phyloP scores from a whole-genome alignment of 2,329 filamentous ascomycete species.

The Basipetospora chlamydospora region DNA sequence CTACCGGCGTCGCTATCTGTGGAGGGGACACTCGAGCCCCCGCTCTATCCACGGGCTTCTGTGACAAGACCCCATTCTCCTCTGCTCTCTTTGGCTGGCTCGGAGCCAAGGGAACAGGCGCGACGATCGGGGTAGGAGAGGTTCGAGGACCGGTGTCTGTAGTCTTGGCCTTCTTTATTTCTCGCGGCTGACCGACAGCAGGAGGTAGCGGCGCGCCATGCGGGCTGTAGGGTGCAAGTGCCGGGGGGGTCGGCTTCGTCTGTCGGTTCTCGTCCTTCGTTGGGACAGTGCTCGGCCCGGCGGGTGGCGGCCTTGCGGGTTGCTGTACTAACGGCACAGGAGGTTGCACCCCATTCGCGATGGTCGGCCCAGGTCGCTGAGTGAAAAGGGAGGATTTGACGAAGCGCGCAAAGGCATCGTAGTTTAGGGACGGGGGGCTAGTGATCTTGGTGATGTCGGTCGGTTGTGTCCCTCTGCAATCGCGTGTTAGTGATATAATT shows the following conservation, averaged over 20 bases:
- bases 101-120: background rate
- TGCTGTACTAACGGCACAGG: background rate
- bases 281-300: background rate
- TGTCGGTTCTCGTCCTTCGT: background rate
- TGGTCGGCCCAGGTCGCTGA: background rate
- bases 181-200: background rate
- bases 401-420: conserved; percentile 3
- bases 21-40: too few relatives aligned
- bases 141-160: background rate
- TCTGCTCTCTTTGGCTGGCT: too few relatives aligned
- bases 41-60: too few relatives aligned
- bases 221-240: too few relatives aligned
- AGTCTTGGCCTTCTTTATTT: conserved; percentile 2
- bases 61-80: too few relatives aligned
- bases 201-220: background rate
- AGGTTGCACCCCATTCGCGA: background rate
- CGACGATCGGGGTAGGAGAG: background rate
- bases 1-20: background rate
- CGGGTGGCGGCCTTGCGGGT: background rate
- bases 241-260: too few relatives aligned
- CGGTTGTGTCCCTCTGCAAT: too few relatives aligned
- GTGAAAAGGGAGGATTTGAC: background rate
- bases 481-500: background rate
- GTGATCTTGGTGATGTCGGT: conserved; percentile 2
- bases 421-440: background rate